phyloP scores from a whole-genome alignment of 2,329 filamentous ascomycete genomes.

The Hawksworthiomyces lignivorus region DNA sequence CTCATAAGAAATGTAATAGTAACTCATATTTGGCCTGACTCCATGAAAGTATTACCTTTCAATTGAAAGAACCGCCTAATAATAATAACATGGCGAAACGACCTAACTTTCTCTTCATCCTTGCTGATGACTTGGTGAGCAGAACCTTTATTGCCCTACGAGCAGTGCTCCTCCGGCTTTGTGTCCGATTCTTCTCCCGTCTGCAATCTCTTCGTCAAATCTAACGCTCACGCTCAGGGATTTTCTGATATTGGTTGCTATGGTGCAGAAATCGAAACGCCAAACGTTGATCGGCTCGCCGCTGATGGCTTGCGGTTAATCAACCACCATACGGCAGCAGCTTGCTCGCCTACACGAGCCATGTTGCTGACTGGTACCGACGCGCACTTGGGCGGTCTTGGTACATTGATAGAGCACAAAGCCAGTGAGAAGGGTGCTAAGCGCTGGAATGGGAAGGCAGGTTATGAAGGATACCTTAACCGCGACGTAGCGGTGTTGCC shows the following conservation, averaged over 20 bases:
- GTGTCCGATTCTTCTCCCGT: too few relatives aligned
- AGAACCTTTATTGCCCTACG: too few relatives aligned
- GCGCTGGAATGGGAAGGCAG: constrained; percentile 36
- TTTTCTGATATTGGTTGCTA: constrained; percentile 42
- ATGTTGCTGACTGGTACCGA: constrained; percentile 49
- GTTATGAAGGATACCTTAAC: constrained; percentile 58
- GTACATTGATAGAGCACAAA: constrained; percentile 25
- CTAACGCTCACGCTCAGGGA: too few relatives aligned
- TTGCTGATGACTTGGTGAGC: neutral
- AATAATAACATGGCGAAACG: neutral
- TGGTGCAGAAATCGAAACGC: constrained; percentile 51
- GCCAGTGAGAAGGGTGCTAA: constrained; percentile 11
- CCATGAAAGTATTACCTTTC: too few relatives aligned
- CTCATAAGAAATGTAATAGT: too few relatives aligned
- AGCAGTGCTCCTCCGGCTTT: too few relatives aligned
- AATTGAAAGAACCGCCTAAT: too few relatives aligned
- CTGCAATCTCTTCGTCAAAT: too few relatives aligned
- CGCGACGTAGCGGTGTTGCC: constrained; percentile 50
- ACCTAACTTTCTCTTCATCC: neutral
- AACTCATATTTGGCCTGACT: too few relatives aligned
- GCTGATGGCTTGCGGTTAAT: constrained; percentile 46
- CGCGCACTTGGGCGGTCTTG: constrained; percentile 37
- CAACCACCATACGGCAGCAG: constrained; percentile 51
- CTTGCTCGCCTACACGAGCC: constrained; percentile 50
- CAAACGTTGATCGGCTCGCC: constrained; percentile 46